Evolutionary conservation across 2,329 filamentous ascomycete species (phyloP).

Genomic region (Colletotrichum melonis): DNA sequence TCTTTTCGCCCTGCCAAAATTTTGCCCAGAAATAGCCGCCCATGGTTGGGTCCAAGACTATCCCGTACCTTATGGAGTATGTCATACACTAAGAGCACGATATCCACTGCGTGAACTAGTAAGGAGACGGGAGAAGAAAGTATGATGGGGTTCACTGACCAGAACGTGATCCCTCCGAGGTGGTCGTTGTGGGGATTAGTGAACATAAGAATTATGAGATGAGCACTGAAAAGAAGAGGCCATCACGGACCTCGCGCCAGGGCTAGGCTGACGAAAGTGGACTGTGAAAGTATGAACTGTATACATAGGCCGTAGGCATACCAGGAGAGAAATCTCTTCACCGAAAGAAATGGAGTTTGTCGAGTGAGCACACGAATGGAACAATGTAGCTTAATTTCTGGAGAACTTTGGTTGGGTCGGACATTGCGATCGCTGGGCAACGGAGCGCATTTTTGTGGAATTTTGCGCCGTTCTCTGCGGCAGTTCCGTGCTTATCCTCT

Average conservation of each 20-base stretch:
- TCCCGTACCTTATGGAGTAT: too few relatives aligned
- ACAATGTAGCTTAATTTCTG: constrained; percentile 11
- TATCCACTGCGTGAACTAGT: not conserved
- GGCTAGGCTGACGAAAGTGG: not conserved
- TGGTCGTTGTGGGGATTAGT: not conserved
- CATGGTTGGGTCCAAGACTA: not conserved
- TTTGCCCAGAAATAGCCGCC: constrained; percentile 21
- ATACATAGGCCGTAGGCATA: not conserved
- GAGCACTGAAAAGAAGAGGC: not conserved
- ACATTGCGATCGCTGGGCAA: not conserved
- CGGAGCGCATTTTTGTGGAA: not conserved
- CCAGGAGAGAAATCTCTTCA: not conserved
- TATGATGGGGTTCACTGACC: not conserved
- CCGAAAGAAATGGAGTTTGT: not conserved
- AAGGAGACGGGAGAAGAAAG: not conserved
- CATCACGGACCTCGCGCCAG: not conserved
- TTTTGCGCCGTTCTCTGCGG: not conserved
- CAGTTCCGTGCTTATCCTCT: not conserved
- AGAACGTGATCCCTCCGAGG: not conserved
- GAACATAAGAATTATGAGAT: not conserved
- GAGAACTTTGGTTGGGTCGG: not conserved
- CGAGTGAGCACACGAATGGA: not conserved
- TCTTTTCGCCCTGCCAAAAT: not conserved
- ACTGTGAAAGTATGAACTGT: not conserved
- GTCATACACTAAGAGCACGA: not conserved